Evolutionary conservation across 768 basidiomycete species (phyloP).

Genomic region (Neoboletus magnificus): DNA sequence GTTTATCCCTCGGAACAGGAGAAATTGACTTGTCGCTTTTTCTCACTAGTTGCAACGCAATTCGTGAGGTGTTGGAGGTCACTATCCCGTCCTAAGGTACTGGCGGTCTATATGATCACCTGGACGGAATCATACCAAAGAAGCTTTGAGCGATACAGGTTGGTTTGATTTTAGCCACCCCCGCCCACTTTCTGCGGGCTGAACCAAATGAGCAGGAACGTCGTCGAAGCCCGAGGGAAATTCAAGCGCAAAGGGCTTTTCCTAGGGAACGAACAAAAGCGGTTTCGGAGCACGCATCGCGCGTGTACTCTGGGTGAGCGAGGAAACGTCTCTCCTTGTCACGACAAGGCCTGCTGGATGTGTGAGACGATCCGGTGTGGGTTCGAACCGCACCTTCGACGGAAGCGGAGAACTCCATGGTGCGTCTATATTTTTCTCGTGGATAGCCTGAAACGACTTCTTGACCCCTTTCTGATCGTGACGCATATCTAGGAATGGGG

Average conservation of each 20-base stretch:
- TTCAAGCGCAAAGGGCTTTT: background rate
- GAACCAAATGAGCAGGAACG: slow-evolving; percentile 6
- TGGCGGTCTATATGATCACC: slow-evolving; percentile 19
- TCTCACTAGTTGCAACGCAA: slow-evolving; percentile 8
- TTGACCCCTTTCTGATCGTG: slow-evolving; percentile 5
- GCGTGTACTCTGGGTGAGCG: slow-evolving; percentile 24
- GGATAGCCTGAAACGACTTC: too few species aligned
- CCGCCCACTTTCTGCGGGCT: background rate
- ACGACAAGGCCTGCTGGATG: slow-evolving; percentile 7
- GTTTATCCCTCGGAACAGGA: background rate
- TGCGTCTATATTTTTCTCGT: slow-evolving; percentile 4
- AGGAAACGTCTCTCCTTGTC: slow-evolving; percentile 16
- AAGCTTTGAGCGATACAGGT: slow-evolving; percentile 21
- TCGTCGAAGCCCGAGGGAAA: slow-evolving; percentile 12
- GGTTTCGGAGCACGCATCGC: slow-evolving; percentile 19
- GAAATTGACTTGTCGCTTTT: background rate
- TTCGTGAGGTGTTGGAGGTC: slow-evolving; percentile 11
- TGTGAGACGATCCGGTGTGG: slow-evolving; percentile 23
- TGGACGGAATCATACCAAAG: slow-evolving; percentile 12
- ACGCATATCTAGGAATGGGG: slow-evolving; percentile 1
- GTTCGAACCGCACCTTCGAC: slow-evolving; percentile 20
- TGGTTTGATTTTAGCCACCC: background rate
- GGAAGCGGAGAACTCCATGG: slow-evolving; percentile 14
- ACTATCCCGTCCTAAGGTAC: slow-evolving; percentile 8
- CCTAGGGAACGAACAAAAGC: slow-evolving; percentile 24